Conservation (phyloP, 306 rosid species). For the Dalbergia oliveri region DNA sequence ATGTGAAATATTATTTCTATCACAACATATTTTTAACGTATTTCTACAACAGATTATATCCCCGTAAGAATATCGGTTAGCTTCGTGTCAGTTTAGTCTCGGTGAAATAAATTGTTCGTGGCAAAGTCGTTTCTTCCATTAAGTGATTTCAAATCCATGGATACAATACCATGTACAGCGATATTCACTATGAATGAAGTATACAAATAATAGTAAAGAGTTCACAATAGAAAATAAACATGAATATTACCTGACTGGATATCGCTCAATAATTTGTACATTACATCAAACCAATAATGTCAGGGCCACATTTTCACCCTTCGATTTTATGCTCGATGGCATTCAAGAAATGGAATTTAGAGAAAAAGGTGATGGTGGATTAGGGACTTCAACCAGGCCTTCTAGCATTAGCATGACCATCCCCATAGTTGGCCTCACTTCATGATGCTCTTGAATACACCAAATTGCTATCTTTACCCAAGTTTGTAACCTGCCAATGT, state of each 20-base stretch:
- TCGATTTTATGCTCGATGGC: neutral
- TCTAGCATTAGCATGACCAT: conserved; percentile 54
- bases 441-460: conserved; percentile 57
- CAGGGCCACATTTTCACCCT: neutral
- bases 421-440: conserved; percentile 55
- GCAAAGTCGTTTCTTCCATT: too few species aligned
- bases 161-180: neutral
- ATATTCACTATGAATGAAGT: neutral
- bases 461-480: conserved; percentile 56
- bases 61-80: too few species aligned
- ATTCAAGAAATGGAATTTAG: conserved; percentile 16
- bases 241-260: neutral
- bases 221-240: neutral
- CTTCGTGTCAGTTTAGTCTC: too few species aligned
- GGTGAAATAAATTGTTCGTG: too few species aligned
- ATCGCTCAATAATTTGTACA: neutral
- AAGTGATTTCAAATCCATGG: too few species aligned
- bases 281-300: neutral
- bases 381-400: conserved; percentile 48
- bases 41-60: too few species aligned
- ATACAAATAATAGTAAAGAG: neutral
- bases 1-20: too few species aligned
- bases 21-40: too few species aligned
- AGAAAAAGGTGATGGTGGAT: conserved; percentile 50
- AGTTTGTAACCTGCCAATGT: conserved; percentile 36